Evolutionary conservation across 2,329 filamentous ascomycete genomes (phyloP).

Genomic region (Trichoderma koningiopsis): DNA sequence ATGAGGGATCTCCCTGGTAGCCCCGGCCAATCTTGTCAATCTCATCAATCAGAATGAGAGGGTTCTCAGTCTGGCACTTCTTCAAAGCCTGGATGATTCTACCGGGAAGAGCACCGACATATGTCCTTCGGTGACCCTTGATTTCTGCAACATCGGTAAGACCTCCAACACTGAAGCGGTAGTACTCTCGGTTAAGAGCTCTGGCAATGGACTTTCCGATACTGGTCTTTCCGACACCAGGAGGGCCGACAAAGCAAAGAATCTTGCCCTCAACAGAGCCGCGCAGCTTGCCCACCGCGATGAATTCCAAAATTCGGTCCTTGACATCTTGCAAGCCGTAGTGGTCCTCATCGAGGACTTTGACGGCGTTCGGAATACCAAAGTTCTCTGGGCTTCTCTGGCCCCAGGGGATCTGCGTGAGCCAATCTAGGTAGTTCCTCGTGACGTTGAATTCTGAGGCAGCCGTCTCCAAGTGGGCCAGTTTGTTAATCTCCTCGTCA

Average conservation of each 20-base stretch:
- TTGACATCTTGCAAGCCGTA: constrained; percentile 98
- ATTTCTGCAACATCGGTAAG: constrained; percentile 98
- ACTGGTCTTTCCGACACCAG: constrained; percentile 97
- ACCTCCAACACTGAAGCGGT: constrained; percentile 96
- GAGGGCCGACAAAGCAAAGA: constrained; percentile 93
- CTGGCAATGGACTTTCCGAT: constrained; percentile 98
- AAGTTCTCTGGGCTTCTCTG: constrained; percentile 96
- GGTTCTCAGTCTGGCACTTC: constrained; percentile 99
- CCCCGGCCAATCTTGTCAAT: constrained; percentile 97
- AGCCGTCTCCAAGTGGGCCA: constrained; percentile 90
- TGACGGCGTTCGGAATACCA: constrained; percentile 86
- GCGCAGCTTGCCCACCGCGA: constrained; percentile 93
- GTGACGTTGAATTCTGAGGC: constrained; percentile 99
- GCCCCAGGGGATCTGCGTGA: constrained; percentile 98
- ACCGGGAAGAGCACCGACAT: constrained; percentile 92
- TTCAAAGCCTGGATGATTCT: constrained; percentile 98
- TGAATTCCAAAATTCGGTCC: constrained; percentile 96
- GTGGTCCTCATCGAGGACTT: constrained; percentile 92
- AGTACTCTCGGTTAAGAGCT: constrained; percentile 93
- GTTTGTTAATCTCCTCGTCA: constrained; percentile 96
- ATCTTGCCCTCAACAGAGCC: constrained; percentile 99
- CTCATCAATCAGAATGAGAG: constrained; percentile 93
- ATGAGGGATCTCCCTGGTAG: constrained; percentile 94
- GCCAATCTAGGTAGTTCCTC: constrained; percentile 96
- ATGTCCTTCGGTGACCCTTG: constrained; percentile 94